Conservation (phyloP, 345 rosid genomes). For the Dipteronia sinensis region DNA sequence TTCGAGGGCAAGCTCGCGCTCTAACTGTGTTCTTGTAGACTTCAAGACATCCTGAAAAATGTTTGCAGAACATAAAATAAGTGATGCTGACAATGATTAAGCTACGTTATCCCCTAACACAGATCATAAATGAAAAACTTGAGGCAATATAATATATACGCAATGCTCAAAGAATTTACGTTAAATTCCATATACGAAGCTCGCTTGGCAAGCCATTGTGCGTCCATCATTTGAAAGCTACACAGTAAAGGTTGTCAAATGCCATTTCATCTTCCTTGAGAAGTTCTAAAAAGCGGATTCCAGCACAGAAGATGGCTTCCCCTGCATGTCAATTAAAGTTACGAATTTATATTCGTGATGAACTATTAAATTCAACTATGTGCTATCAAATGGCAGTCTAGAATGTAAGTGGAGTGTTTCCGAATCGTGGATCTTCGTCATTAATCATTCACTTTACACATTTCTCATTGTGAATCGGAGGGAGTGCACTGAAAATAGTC, state of each 20-base stretch:
- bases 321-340: slow-evolving; percentile 41
- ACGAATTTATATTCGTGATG: background rate
- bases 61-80: background rate
- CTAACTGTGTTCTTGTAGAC: slow-evolving; percentile 74
- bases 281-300: slow-evolving; percentile 62
- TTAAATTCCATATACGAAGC: slow-evolving; percentile 96
- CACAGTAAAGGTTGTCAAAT: slow-evolving; percentile 79
- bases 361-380: background rate
- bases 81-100: background rate
- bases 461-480: background rate
- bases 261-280: slow-evolving; percentile 79
- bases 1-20: slow-evolving; percentile 73
- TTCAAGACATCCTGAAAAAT: slow-evolving; percentile 78
- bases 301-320: slow-evolving; percentile 71
- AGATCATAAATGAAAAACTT: background rate
- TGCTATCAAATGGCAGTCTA: background rate
- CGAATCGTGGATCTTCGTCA: background rate
- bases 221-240: slow-evolving; percentile 89
- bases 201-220: slow-evolving; percentile 91
- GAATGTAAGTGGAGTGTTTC: background rate
- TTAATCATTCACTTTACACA: background rate
- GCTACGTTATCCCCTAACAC: background rate
- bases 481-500: background rate
- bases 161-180: slow-evolving; percentile 37
- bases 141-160: background rate